Conservation (phyloP, 306 rosid genomes). For the Cicer bijugum region DNA sequence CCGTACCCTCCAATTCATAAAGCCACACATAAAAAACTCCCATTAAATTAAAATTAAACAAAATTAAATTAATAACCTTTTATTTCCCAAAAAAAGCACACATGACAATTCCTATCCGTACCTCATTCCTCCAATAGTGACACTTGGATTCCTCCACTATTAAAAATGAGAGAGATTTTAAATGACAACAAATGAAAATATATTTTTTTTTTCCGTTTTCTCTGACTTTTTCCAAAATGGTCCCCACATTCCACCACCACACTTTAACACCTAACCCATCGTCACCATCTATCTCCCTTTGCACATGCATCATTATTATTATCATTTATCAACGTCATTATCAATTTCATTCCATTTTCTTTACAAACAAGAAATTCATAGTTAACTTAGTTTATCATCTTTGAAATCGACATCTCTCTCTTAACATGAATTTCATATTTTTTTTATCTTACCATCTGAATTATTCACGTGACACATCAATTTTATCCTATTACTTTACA, state of each 20-base stretch:
- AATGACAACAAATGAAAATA: too few species aligned
- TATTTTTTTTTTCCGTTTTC: slow-evolving; percentile 40
- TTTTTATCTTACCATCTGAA: too few species aligned
- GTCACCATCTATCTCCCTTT: slow-evolving; percentile 16
- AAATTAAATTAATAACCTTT: background rate
- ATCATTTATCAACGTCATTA: too few species aligned
- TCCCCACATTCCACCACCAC: slow-evolving; percentile 46
- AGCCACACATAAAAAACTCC: too few species aligned
- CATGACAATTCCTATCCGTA: slow-evolving; percentile 26
- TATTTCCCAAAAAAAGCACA: slow-evolving; percentile 5
- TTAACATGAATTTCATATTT: too few species aligned
- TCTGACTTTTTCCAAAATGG: slow-evolving; percentile 54
- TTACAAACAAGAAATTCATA: too few species aligned
- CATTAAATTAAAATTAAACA: background rate
- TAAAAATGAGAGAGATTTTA: too few species aligned
- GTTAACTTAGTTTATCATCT: too few species aligned
- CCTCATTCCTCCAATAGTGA: slow-evolving; percentile 53
- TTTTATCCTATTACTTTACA: too few species aligned
- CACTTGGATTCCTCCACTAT: slow-evolving; percentile 52
- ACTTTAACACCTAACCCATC: slow-evolving; percentile 38
- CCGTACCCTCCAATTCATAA: slow-evolving; percentile 35
- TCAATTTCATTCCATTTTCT: background rate
- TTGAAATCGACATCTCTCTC: too few species aligned
- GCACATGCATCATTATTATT: slow-evolving; percentile 12
- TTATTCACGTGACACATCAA: too few species aligned